Conservation (phyloP, 1,284 basidiomycete species). For the Ceratobasidium sp. region DNA sequence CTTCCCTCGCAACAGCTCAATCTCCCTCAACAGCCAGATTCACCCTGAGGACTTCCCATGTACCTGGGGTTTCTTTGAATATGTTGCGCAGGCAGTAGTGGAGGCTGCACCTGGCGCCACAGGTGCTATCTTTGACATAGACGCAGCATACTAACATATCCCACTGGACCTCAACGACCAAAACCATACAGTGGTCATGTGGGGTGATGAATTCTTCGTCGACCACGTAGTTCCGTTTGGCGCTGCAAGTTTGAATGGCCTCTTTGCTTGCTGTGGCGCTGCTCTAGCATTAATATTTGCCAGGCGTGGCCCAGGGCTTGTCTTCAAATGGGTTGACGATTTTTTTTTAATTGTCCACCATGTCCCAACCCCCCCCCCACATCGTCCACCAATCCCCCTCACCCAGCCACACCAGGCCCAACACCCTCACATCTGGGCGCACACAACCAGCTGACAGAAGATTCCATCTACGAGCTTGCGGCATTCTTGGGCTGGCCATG, state of each 20-base stretch:
- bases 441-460: too few species aligned
- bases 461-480: constrained; percentile 62
- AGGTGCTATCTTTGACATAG: constrained; percentile 54
- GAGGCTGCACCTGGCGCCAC: constrained; percentile 54
- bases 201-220: constrained; percentile 48
- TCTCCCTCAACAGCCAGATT: constrained; percentile 47
- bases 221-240: constrained; percentile 55
- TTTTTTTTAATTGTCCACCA: constrained; percentile 53
- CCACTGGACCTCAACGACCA: constrained; percentile 55
- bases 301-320: constrained; percentile 51
- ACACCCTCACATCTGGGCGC: too few species aligned
- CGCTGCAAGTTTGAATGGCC: constrained; percentile 50
- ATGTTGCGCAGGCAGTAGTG: constrained; percentile 50
- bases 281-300: constrained; percentile 52
- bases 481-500: constrained; percentile 27
- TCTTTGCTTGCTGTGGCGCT: constrained; percentile 52
- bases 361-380: too few species aligned
- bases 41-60: constrained; percentile 54
- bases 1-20: neutral
- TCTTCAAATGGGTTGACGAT: constrained; percentile 59
- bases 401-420: constrained; percentile 59
- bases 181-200: constrained; percentile 52
- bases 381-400: neutral
- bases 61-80: constrained; percentile 57
- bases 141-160: constrained; percentile 53